phyloP scores from a whole-genome alignment of 139 green algal genomes.

The Micractinium sp. region DNA sequence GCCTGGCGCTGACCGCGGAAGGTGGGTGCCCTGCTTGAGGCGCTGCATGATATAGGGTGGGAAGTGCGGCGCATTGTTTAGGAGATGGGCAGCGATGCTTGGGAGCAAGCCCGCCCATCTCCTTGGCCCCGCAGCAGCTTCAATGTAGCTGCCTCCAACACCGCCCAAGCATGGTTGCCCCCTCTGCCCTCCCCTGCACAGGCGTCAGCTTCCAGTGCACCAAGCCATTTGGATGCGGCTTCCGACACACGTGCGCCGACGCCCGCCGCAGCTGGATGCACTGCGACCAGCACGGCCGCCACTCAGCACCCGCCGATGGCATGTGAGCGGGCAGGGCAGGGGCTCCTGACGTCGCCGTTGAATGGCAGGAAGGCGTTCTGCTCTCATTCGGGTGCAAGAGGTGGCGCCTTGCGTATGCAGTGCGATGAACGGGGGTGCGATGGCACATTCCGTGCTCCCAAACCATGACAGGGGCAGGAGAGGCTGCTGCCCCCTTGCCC shows the following conservation, averaged over 20 bases:
- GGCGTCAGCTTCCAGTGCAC: not conserved
- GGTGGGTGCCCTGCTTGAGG: too few species aligned
- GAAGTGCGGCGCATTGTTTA: not conserved
- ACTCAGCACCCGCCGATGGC: not conserved
- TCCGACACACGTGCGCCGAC: not conserved
- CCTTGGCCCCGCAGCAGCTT: not conserved
- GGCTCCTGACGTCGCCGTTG: too few species aligned
- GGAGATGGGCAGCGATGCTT: not conserved
- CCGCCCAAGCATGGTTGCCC: not conserved
- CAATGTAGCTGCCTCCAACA: not conserved
- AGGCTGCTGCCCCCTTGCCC: too few species aligned
- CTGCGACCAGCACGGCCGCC: not conserved
- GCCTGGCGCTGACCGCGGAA: not conserved
- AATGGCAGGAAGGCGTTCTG: not conserved
- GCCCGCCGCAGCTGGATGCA: not conserved
- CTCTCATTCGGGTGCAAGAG: too few species aligned
- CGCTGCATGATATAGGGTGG: too few species aligned
- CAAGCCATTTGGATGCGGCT: constrained; percentile 14
- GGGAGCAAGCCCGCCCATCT: not conserved
- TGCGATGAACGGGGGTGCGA: too few species aligned
- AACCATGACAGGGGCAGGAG: too few species aligned
- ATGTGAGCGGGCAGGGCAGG: not conserved
- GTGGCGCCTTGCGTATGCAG: too few species aligned
- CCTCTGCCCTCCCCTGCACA: not conserved
- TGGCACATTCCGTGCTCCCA: too few species aligned